Evolutionary conservation across 2,329 filamentous ascomycete species (phyloP).

Genomic region (Ceratocystis papillata): DNA sequence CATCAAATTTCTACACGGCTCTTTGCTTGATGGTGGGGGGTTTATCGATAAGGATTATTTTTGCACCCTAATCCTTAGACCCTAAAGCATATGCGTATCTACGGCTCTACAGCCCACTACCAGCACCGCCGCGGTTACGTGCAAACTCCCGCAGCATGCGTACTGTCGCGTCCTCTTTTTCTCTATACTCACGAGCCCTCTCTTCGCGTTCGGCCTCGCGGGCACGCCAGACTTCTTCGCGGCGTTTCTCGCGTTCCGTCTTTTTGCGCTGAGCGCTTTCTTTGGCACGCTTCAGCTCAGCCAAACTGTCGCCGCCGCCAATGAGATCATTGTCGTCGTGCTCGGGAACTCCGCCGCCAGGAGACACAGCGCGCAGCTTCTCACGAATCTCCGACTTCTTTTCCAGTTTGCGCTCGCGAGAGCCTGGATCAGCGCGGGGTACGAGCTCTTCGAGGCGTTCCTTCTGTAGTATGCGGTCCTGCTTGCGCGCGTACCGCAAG

Average conservation of each 20-base stretch:
- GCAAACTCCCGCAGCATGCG: conserved; percentile 69
- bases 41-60: conserved; percentile 12
- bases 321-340: conserved; percentile 66
- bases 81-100: not conserved
- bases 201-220: conserved; percentile 71
- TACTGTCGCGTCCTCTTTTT: conserved; percentile 77
- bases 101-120: conserved; percentile 34
- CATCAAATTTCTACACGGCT: not conserved
- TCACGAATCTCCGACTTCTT: conserved; percentile 66
- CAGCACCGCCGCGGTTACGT: conserved; percentile 40
- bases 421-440: conserved; percentile 73
- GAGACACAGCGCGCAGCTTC: conserved; percentile 60
- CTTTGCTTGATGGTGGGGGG: not conserved
- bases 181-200: conserved; percentile 54
- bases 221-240: conserved; percentile 70
- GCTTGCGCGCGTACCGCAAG: conserved; percentile 50
- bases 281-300: conserved; percentile 58
- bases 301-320: conserved; percentile 55
- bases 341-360: conserved; percentile 45
- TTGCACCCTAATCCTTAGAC: not conserved
- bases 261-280: conserved; percentile 59
- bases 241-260: conserved; percentile 69
- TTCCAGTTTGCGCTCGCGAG: conserved; percentile 73
- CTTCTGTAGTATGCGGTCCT: conserved; percentile 56
- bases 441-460: conserved; percentile 68